These are phyloP conservation scores for Colletotrichum siamense DNA, from an alignment of 2,329 filamentous ascomycete species.

Conservation along the genomic window DNA sequence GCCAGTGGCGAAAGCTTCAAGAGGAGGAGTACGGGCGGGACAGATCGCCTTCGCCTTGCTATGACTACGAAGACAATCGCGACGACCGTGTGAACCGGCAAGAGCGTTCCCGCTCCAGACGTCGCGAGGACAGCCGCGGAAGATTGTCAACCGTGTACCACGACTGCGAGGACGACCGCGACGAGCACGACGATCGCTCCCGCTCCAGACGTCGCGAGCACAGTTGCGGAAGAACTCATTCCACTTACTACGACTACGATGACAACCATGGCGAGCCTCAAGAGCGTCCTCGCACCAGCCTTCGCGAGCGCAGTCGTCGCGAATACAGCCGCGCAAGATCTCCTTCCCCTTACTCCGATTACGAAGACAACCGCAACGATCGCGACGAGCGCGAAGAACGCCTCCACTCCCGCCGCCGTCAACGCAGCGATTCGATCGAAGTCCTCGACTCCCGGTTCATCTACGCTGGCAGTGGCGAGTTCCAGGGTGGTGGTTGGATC, in stretches of 20 bases:
- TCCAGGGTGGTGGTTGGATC: not conserved
- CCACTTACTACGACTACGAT: not conserved
- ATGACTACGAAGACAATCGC: not conserved
- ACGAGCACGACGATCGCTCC: not conserved
- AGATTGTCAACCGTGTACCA: not conserved
- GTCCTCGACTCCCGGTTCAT: not conserved
- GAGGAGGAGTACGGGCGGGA: fast-evolving
- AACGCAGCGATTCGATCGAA: not conserved
- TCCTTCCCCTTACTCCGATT: not conserved
- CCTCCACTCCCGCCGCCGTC: not conserved
- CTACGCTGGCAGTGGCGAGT: not conserved
- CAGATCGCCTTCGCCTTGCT: not conserved
- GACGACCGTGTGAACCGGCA: fast-evolving
- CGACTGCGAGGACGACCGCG: not conserved
- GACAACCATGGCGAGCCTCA: not conserved
- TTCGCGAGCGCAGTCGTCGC: not conserved
- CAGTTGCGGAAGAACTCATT: not conserved
- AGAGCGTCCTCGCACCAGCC: fast-evolving
- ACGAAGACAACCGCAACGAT: not conserved
- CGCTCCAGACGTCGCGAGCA: not conserved
- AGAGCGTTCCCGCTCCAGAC: fast-evolving
- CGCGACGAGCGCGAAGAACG: not conserved
- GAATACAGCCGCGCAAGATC: not conserved
- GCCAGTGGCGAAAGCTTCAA: not conserved
- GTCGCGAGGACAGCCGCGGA: not conserved